Conservation (phyloP, 2,329 filamentous ascomycete species). For the Dothideomycetidae sp. region DNA sequence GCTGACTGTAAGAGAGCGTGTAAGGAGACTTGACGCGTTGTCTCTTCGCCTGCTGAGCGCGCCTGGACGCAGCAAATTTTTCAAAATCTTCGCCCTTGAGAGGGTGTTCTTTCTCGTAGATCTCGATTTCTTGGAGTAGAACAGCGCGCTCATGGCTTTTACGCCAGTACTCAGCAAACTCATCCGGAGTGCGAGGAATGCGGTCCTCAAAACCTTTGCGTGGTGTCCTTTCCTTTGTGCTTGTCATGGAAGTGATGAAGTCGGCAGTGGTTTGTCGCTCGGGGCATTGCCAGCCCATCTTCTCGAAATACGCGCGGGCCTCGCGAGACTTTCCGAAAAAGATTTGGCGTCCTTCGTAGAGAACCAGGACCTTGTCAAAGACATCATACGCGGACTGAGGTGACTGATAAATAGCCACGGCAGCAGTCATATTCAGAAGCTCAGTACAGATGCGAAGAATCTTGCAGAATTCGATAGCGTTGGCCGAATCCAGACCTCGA, state of each 20-base stretch:
- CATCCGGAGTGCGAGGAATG: slow-evolving; percentile 35
- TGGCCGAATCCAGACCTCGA: slow-evolving; percentile 59
- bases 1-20: slow-evolving; percentile 63
- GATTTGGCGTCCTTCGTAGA: slow-evolving; percentile 55
- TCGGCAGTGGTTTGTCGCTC: slow-evolving; percentile 59
- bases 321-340: slow-evolving; percentile 52
- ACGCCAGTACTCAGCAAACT: slow-evolving; percentile 40
- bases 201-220: slow-evolving; percentile 30
- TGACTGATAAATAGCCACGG: slow-evolving; percentile 62
- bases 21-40: slow-evolving; percentile 60
- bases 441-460: slow-evolving; percentile 55
- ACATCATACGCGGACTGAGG: slow-evolving; percentile 54
- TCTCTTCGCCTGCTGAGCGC: slow-evolving; percentile 32
- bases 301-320: slow-evolving; percentile 54
- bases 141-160: slow-evolving; percentile 35
- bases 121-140: slow-evolving; percentile 31
- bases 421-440: slow-evolving; percentile 49
- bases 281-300: slow-evolving; percentile 60
- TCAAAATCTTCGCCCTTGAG: slow-evolving; percentile 31
- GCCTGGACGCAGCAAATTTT: slow-evolving; percentile 33
- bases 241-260: slow-evolving; percentile 63
- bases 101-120: slow-evolving; percentile 32
- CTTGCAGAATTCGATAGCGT: slow-evolving; percentile 61
- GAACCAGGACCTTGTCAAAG: slow-evolving; percentile 54
- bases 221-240: slow-evolving; percentile 32